Base-by-base conservation (phyloP, 345 rosid species). In the Sonneratia caseolaris region DNA sequence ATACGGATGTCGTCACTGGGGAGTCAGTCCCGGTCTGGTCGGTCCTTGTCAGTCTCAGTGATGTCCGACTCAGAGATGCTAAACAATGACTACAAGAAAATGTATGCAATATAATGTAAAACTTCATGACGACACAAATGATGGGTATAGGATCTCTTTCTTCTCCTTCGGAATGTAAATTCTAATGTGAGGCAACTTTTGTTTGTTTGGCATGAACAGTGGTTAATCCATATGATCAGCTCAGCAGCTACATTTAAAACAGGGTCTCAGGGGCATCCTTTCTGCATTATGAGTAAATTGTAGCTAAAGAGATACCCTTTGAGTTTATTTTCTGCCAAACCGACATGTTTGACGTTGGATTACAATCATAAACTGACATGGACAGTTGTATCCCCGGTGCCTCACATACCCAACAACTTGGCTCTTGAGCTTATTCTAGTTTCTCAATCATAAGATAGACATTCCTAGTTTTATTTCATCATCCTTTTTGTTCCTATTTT, bases 11-110 rank as follows among this genome's bases (percentile, higher is more conserved):
- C 91, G 1, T 82, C 94, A 0, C 7, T 82, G 78, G 84, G 82
- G 2, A 91, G 94, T 78, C 81, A 76, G 73, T 89, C 93, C 5
- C 79, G 85, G 32, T 92, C 97, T 0, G 88, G 91, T 7, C 79
- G 84, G 37, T 92, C 96, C 3, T 83, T 78, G 76, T 82, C 91
- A 7, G 75, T 78, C 37, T 84, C 89, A n/a, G 74, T 77, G 35
- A 80, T 86, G 76, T 85, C 96, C 0, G 97, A 92, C 79, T 70
- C 87, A 42, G 93, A 90, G 68, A 75, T 89, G 40, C 76, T 89
- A 45, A 81, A 77, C 72, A 86, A 82, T 21, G 93, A 89, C 72
- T 84, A 74, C 68, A 87, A 85, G 85, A 90, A 86, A 80, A 84
- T 92, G 96, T 90, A 92, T 24, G 97, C 96, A 38, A 88, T 92